A percentile compares a stretch with the other conserved stretches of the same genome.
These are phyloP conservation scores for Yamadazyma philogaea DNA, from an alignment of 805 yeast species.

Conservation along the genomic window DNA sequence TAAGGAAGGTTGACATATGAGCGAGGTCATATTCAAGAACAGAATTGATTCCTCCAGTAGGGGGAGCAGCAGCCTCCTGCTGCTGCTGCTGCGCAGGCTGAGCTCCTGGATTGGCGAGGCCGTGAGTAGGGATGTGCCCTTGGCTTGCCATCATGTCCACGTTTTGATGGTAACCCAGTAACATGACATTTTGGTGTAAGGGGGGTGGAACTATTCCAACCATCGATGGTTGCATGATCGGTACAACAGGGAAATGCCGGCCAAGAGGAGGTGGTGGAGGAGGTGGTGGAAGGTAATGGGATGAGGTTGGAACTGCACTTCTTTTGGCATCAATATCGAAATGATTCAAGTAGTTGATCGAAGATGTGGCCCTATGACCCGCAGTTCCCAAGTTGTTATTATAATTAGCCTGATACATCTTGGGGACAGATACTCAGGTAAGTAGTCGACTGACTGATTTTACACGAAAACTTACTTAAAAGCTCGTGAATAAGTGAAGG, in stretches of 20 bases:
- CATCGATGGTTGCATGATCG: constrained; percentile 14
- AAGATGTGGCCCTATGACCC: constrained; percentile 35
- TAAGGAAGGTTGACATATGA: constrained; percentile 74
- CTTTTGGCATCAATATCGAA: constrained; percentile 3
- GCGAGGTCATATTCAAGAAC: constrained; percentile 77
- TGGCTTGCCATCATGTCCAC: constrained; percentile 5
- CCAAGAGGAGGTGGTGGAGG: background rate
- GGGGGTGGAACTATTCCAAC: constrained; percentile 17
- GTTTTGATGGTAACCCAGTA: background rate
- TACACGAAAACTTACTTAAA: constrained; percentile 37
- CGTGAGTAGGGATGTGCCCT: constrained; percentile 8
- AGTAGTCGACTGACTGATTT: background rate
- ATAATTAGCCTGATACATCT: constrained; percentile 6
- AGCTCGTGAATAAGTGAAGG: constrained; percentile 25
- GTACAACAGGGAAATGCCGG: background rate
- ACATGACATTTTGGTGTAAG: background rate
- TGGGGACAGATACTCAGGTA: background rate
- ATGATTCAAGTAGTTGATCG: constrained; percentile 20
- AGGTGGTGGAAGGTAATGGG: constrained; percentile 17
- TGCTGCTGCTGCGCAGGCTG: constrained; percentile 10
- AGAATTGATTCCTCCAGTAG: constrained; percentile 71
- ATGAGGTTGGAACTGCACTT: constrained; percentile 13
- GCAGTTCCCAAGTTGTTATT: constrained; percentile 30
- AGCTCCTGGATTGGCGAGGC: background rate
- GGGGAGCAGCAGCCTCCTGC: constrained; percentile 9